Conservation (phyloP, 306 rosid genomes). For the Citrullus amarus region DNA sequence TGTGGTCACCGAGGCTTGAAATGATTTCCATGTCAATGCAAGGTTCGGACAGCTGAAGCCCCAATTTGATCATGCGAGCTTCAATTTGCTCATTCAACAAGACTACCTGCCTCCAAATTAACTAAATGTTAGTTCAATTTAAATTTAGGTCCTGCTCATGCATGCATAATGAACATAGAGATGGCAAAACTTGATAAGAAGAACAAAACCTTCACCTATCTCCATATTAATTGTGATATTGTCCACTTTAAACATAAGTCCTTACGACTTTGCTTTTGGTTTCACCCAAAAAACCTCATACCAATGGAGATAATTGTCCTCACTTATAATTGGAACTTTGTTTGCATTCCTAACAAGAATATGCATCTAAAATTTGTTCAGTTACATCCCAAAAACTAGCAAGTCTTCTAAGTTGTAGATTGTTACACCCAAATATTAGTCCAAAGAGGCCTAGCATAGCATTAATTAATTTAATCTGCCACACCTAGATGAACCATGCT, state of each 20-base stretch:
- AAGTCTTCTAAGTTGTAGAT: not conserved
- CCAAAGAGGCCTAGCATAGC: not conserved
- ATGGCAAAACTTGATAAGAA: not conserved
- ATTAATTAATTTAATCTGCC: not conserved
- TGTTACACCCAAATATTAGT: not conserved
- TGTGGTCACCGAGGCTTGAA: conserved; percentile 51
- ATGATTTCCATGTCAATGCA: conserved; percentile 63
- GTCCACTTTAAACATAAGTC: too few relatives aligned
- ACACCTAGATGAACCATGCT: too few relatives aligned
- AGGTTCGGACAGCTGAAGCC: conserved; percentile 53
- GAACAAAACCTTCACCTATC: too few relatives aligned
- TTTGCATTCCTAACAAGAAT: not conserved
- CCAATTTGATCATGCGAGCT: conserved; percentile 57
- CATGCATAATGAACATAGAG: not conserved
- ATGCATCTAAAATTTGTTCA: not conserved
- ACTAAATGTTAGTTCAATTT: not conserved
- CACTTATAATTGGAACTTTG: too few relatives aligned
- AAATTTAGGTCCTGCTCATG: not conserved
- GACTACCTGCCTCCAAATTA: conserved; percentile 40
- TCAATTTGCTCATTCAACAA: conserved; percentile 70
- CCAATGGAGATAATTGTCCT: too few relatives aligned
- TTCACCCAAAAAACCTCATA: too few relatives aligned
- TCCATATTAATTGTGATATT: too few relatives aligned
- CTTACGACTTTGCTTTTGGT: too few relatives aligned
- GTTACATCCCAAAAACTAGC: not conserved